Evolutionary conservation across 768 basidiomycete genomes (phyloP), one percentile per base, ranked within the genome.

Genomic region (Melanogaster broomeanus): DNA sequence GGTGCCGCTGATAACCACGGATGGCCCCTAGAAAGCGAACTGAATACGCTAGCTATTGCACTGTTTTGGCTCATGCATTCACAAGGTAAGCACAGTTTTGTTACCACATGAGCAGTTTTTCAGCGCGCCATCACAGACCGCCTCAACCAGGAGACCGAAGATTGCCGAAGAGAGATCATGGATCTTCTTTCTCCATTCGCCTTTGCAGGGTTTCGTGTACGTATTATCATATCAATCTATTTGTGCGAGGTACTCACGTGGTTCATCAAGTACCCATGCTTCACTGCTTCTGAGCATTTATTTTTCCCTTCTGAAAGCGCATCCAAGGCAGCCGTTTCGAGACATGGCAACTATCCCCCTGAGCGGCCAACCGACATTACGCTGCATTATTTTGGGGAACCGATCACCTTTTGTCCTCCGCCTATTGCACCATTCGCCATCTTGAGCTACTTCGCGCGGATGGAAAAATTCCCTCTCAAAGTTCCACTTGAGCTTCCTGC

Each of bases 21-120:
- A 5, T 83, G 81, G 82, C 80, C 82, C 3, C 42, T 77, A 12
- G 68, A 75, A 38, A 78, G 72, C 42, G 73, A 74, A 48, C 59
- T 67, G 40, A 80, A 77, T 22, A 73, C 75, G 1, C 58, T 83
- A 21, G 81, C 70, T 6, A 59, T 82, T 7, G 71, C 75, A 8
- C 62, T 81, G 16, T 70, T 77, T 40, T 83, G 82, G 82, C 58
- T 77, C 18, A 63, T 74, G 22, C 71, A 72, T 8, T 75, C 78
- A 39, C 51, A 24, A 51, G 55, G 65, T 66, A 34, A 11, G 35
- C 43, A 16, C 10, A 30, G 16, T 40, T 8, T 18, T 21, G 22
- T 45, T 19, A 11, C 24, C 21, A 24, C 13, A 30, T 15, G 42
- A 33, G 10, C 27, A 7, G 15, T 38, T 7, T 15, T 24, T 50